A percentile compares a stretch with the other conserved stretches of the same genome.
Conservation (phyloP, 768 basidiomycete genomes). For the Psilocybe tampanensis region DNA sequence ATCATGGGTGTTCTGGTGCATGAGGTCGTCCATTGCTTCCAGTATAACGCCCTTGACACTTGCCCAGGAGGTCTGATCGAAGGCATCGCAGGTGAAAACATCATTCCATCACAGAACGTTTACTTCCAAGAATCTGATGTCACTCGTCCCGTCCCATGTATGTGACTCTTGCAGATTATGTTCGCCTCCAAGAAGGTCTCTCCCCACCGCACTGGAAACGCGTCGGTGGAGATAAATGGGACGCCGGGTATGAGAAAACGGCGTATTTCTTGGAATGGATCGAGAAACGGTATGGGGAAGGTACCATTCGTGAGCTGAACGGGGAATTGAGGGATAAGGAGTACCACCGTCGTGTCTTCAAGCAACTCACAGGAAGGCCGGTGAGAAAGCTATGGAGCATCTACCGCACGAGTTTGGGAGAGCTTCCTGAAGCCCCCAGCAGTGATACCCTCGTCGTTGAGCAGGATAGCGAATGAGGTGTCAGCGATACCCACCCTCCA, state of each 20-base stretch:
- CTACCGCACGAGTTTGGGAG: constrained; percentile 13
- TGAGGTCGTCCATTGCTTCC: constrained; percentile 81
- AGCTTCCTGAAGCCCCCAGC: background rate
- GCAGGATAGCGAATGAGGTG: background rate
- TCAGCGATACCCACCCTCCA: no score
- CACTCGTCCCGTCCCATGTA: background rate
- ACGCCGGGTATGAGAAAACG: constrained; percentile 74
- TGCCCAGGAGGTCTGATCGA: constrained; percentile 77
- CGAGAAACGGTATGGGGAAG: constrained; percentile 52
- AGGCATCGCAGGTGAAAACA: constrained; percentile 69
- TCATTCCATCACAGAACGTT: background rate
- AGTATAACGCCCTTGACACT: constrained; percentile 61
- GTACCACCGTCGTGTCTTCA: constrained; percentile 57
- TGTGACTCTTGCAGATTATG: constrained; percentile 55
- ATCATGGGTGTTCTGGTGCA: constrained; percentile 72
- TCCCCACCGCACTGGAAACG: constrained; percentile 73
- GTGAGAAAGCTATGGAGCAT: constrained; percentile 18
- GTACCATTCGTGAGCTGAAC: constrained; percentile 63
- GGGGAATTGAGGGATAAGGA: constrained; percentile 45
- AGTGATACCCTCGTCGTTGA: background rate
- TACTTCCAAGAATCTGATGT: background rate
- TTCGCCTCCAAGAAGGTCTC: constrained; percentile 60
- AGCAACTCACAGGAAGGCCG: constrained; percentile 26
- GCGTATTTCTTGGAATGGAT: constrained; percentile 77
- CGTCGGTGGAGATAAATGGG: constrained; percentile 57